Percentiles rank a stretch among this genome's conserved stretches.
Evolutionary conservation across 352 stramenopile species (phyloP).

Genomic region (Pseudoperonospora humuli): DNA sequence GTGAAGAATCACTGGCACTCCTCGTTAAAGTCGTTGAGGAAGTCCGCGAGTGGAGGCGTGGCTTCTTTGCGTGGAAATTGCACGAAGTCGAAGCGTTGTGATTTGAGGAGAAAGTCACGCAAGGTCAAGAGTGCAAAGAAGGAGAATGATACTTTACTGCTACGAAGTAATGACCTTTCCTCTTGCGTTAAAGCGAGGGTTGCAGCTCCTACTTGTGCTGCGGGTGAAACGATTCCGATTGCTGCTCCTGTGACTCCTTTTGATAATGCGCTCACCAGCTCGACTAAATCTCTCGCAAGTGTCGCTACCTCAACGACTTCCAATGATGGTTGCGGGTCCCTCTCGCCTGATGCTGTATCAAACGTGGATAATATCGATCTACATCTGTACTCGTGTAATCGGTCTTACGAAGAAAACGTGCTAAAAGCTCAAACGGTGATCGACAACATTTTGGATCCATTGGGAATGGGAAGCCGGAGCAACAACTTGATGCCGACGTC

Average conservation of each 20-base stretch:
- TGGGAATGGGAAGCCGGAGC: constrained; percentile 16
- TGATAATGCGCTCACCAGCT: background rate
- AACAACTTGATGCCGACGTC: background rate
- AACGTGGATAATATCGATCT: constrained; percentile 16
- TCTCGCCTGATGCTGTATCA: constrained; percentile 33
- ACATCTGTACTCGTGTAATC: background rate
- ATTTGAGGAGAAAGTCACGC: constrained; percentile 15
- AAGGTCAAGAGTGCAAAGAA: constrained; percentile 1
- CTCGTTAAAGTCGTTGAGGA: constrained; percentile 59
- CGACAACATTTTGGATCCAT: constrained; percentile 23
- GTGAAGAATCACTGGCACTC: constrained; percentile 98
- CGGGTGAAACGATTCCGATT: background rate
- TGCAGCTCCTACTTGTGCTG: background rate
- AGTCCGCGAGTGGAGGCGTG: constrained; percentile 9
- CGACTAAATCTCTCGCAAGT: background rate
- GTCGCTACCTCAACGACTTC: background rate
- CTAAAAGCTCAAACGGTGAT: constrained; percentile 18
- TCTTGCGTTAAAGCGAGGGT: background rate
- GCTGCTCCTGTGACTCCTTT: background rate
- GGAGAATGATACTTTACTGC: background rate
- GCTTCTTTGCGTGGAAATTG: background rate
- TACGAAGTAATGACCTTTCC: background rate
- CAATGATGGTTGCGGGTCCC: constrained; percentile 6
- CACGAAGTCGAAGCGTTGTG: constrained; percentile 2
- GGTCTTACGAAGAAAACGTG: constrained; percentile 10